A percentile compares a stretch with the other conserved stretches of the same genome.
Evolutionary conservation across 208 protist genomes (phyloP).

Genomic region (Porcisia hertigi): DNA sequence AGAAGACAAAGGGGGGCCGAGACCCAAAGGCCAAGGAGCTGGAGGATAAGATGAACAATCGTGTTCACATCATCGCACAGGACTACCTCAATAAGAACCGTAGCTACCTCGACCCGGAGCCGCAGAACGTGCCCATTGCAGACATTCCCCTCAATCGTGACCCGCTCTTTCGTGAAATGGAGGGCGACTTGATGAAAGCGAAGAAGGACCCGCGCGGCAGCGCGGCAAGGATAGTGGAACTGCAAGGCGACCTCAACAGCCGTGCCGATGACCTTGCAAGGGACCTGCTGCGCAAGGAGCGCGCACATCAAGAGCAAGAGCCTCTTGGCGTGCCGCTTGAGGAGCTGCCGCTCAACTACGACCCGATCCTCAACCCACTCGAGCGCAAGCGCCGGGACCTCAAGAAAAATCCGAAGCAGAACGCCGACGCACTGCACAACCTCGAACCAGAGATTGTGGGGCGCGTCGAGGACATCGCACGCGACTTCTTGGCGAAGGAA

Average conservation of each 20-base stretch:
- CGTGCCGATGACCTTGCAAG: constrained; percentile 67
- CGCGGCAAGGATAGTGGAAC: constrained; percentile 54
- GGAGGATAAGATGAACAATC: constrained; percentile 81
- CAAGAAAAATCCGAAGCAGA: constrained; percentile 64
- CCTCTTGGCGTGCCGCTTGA: constrained; percentile 68
- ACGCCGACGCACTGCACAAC: constrained; percentile 55
- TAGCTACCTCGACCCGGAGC: constrained; percentile 66
- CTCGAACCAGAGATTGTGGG: constrained; percentile 66
- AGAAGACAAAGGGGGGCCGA: constrained; percentile 42
- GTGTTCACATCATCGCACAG: constrained; percentile 60
- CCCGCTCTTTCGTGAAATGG: constrained; percentile 73
- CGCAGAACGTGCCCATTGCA: constrained; percentile 61
- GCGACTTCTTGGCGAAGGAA: constrained; percentile 73
- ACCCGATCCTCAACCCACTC: constrained; percentile 59
- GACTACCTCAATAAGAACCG: constrained; percentile 69
- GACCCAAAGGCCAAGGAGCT: constrained; percentile 51
- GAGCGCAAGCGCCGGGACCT: constrained; percentile 73
- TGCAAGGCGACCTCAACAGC: constrained; percentile 70
- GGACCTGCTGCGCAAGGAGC: constrained; percentile 67
- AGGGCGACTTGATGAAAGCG: constrained; percentile 63
- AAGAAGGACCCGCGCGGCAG: constrained; percentile 63
- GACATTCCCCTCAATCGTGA: constrained; percentile 74
- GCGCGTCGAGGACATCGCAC: constrained; percentile 64
- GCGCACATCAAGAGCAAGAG: constrained; percentile 67
- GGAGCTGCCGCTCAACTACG: constrained; percentile 72